Conservation (phyloP, 2,329 filamentous ascomycete species). For the Aciculosporium take region DNA sequence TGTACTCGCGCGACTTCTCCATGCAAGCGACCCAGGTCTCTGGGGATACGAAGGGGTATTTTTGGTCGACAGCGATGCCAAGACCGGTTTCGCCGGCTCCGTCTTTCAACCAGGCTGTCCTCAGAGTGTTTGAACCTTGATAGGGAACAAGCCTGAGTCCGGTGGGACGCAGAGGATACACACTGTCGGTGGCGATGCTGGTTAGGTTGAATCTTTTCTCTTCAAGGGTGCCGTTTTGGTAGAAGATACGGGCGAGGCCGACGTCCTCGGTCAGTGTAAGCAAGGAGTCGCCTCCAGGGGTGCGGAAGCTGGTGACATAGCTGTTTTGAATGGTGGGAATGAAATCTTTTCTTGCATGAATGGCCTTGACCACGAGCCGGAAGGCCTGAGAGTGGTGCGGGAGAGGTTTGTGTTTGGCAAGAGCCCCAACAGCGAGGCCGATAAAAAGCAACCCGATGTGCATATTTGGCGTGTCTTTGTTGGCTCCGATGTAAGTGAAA, state of each 20-base stretch:
- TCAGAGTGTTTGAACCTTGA: neutral
- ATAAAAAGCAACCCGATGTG: too few species aligned
- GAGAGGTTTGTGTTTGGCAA: too few species aligned
- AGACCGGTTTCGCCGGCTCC: neutral
- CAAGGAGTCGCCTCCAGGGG: neutral
- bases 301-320: neutral
- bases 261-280: neutral
- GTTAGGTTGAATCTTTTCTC: neutral
- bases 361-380: too few species aligned
- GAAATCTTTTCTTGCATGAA: too few species aligned
- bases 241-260: neutral
- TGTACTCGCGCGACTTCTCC: neutral
- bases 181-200: neutral
- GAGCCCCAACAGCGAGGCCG: too few species aligned
- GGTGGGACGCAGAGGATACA: too few species aligned
- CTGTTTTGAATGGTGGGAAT: too few species aligned
- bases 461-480: too few species aligned
- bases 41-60: neutral
- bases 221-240: neutral
- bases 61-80: neutral
- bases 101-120: neutral
- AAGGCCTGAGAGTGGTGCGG: too few species aligned
- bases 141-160: neutral
- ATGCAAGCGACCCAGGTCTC: neutral
- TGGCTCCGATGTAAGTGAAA: too few species aligned